A percentile compares a stretch with the other conserved stretches of the same genome.
Evolutionary conservation across 2,329 filamentous ascomycete species (phyloP).

Genomic region (Lasiodiplodia sp.): DNA sequence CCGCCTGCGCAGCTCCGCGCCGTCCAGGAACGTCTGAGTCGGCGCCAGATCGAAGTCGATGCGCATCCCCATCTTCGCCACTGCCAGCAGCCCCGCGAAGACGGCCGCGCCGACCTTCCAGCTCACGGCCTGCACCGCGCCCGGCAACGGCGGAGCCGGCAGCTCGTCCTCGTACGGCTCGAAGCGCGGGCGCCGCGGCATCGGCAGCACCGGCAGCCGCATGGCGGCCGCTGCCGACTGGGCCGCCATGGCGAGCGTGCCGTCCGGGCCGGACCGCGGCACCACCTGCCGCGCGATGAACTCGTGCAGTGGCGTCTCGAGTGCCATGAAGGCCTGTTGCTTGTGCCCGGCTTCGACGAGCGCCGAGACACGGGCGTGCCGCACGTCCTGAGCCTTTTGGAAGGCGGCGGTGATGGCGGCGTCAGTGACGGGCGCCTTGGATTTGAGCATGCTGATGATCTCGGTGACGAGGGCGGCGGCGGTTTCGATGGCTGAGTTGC

Average conservation of each 20-base stretch:
- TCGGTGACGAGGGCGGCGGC: constrained; percentile 33
- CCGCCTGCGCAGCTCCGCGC: background rate
- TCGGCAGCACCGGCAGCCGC: constrained; percentile 32
- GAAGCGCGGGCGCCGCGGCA: constrained; percentile 2
- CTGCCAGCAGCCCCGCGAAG: background rate
- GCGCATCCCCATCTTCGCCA: background rate
- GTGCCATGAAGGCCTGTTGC: background rate
- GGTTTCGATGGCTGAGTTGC: constrained; percentile 36
- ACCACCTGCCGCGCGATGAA: constrained; percentile 26
- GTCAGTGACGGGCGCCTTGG: constrained; percentile 9
- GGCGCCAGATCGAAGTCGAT: background rate
- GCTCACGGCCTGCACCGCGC: background rate
- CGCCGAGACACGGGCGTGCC: background rate
- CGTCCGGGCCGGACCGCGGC: background rate
- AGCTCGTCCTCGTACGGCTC: constrained; percentile 10
- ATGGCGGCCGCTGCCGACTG: background rate
- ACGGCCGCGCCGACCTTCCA: background rate
- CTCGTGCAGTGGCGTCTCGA: constrained; percentile 5
- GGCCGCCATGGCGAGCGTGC: background rate
- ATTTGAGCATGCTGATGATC: constrained; percentile 17
- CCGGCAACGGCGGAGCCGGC: constrained; percentile 6
- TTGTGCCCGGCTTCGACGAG: background rate
- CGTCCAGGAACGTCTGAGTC: background rate
- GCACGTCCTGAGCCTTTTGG: constrained; percentile 7
- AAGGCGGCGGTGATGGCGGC: constrained; percentile 1